These are phyloP conservation scores for Entomortierella chlamydospora DNA, from an alignment of 192 early-diverging fungal species.

Conservation along the genomic window DNA sequence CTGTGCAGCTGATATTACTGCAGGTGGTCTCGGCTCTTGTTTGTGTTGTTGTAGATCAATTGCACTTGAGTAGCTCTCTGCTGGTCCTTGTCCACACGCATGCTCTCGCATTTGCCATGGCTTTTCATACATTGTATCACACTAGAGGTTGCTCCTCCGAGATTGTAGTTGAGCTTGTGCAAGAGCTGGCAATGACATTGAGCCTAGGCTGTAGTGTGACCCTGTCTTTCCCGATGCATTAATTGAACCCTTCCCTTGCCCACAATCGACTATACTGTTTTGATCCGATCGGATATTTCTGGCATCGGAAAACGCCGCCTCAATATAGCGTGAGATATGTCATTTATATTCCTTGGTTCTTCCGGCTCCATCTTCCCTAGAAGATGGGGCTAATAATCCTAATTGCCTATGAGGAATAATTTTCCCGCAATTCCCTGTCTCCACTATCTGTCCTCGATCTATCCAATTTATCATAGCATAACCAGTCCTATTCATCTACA, in stretches of 20 bases:
- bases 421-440: background rate
- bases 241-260: background rate
- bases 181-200: background rate
- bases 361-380: background rate
- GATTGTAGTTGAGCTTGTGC: background rate
- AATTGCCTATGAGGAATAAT: background rate
- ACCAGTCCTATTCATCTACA: no score
- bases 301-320: background rate
- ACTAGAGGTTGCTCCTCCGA: background rate
- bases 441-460: background rate
- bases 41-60: conserved; percentile 22
- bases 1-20: background rate
- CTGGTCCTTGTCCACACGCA: background rate
- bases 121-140: background rate
- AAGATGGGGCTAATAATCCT: background rate
- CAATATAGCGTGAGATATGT: no score
- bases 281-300: background rate
- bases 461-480: background rate
- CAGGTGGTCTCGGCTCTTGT: conserved; percentile 13
- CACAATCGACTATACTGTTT: background rate
- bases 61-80: background rate
- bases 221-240: background rate
- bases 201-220: background rate
- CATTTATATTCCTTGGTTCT: background rate
- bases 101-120: conserved; percentile 1